phyloP scores from a whole-genome alignment of 441 rosid genomes.

The Populus hybrid region DNA sequence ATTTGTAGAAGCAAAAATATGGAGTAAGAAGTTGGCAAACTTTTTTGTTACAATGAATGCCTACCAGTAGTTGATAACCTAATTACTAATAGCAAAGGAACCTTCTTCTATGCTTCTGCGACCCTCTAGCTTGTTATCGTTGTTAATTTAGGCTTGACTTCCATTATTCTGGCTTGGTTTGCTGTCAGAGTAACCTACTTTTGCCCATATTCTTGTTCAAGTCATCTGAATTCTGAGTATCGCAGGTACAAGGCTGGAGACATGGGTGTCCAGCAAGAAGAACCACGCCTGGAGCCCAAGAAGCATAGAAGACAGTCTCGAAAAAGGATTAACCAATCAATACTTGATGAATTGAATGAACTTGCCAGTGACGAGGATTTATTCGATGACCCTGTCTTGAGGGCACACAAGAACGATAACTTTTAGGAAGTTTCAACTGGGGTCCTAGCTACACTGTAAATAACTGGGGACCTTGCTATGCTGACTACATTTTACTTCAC shows the following conservation, averaged over 20 bases:
- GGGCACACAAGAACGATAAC: no score
- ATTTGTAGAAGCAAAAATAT: not conserved
- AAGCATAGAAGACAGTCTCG: constrained; percentile 78
- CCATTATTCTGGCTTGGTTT: not conserved
- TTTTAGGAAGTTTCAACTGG: no score
- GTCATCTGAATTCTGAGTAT: not conserved
- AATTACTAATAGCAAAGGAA: no score
- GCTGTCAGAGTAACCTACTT: not conserved
- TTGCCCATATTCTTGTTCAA: not conserved
- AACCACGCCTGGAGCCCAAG: constrained; percentile 69
- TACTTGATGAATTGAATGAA: constrained; percentile 51
- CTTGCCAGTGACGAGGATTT: constrained; percentile 42
- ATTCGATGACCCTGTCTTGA: constrained; percentile 38
- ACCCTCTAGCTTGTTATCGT: no score
- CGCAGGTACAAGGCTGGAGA: constrained; percentile 71
- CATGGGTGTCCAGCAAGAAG: constrained; percentile 76
- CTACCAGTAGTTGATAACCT: not conserved
- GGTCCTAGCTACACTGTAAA: no score
- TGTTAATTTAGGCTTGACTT: no score
- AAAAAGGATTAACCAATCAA: constrained; percentile 61
- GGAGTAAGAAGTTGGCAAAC: not conserved
- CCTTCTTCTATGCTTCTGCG: no score
- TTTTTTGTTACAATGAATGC: not conserved
- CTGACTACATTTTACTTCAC: no score
- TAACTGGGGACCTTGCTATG: no score